Base-by-base conservation (phyloP, 306 rosid genomes). In the Mimosa pudica region DNA sequence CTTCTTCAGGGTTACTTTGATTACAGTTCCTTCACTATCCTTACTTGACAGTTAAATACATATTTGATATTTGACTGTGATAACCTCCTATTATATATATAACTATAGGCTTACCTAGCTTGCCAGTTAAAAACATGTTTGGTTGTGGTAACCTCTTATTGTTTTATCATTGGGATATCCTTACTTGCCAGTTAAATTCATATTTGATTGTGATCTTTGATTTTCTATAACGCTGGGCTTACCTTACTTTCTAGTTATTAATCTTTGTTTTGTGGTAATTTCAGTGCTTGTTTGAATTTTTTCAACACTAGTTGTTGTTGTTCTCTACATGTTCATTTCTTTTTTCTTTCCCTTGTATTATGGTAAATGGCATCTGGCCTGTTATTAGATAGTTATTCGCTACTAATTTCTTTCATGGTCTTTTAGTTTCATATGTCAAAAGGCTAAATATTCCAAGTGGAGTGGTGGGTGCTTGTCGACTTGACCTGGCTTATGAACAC, bases 401-500 rank as follows among this genome's bases (percentile, higher is more conserved):
- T 33, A 17, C 76, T 48, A 66, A 44, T 84, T 82, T 71, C 67
- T 84, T 52, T 71, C 80, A 45, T 81, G 77, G 57, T 83, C 41
- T 69, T 60, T 20, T 85, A 96, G 99, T 96, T 86, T 84, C 97
- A 49, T 93, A 96, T 82, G 98, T 96, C 79, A 93, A 89, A 85
- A 87, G 90, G 82, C 88, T 95, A 80, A 93, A 95, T 84, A 91
- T 93, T 87, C 99, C 99, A 46, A 96, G 99, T 77, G 99, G 98
- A 8, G 98, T 93, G 84, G 98, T 96, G 86, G 99, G 99, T 77
- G 97, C 98, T 75, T 96, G 98, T 75, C 92, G 96, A 70, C 98
- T 96, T 66, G 99, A 91, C 86, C 85, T 96, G 75, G 99, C 97
- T 54, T 96, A 87, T 70, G 96, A 93, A 82, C 98, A 96, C 80